Conservation (phyloP, 768 basidiomycete genomes). For the Termitomyces eurrhizus region DNA sequence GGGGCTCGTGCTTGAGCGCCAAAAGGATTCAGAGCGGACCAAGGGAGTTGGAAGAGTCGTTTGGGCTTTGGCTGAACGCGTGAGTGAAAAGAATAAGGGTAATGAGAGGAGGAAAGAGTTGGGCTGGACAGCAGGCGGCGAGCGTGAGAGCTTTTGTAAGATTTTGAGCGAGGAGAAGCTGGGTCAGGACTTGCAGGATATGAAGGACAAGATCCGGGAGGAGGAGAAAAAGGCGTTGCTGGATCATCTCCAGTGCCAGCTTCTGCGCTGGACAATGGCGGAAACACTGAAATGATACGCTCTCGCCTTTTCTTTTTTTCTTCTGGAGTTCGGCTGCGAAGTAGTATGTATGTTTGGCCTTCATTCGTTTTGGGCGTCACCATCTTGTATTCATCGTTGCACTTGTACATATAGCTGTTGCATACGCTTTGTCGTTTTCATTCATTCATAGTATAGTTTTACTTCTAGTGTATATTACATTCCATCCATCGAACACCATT, state of each 20-base stretch:
- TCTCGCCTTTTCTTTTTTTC: background rate
- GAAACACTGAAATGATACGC: background rate
- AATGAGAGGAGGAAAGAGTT: background rate
- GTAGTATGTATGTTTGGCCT: background rate
- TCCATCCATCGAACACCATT: background rate
- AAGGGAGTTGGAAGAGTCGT: constrained; percentile 1
- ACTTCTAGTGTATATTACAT: background rate
- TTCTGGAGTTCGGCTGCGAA: background rate
- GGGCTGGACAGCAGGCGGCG: background rate
- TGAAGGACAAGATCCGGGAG: background rate
- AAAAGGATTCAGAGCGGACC: background rate
- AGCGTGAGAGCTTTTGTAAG: background rate
- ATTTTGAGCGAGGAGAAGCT: background rate
- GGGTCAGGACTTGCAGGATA: background rate
- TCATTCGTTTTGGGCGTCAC: background rate
- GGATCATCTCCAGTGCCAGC: background rate
- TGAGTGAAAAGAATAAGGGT: background rate
- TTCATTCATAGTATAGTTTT: background rate
- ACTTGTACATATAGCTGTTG: background rate
- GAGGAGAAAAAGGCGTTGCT: background rate
- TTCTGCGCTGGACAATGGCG: background rate
- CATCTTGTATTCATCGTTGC: background rate
- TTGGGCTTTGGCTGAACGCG: background rate
- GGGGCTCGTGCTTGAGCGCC: background rate
- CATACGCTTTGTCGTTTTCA: background rate